Conservation (phyloP, 441 rosid species). For the Populus tomentosa region DNA sequence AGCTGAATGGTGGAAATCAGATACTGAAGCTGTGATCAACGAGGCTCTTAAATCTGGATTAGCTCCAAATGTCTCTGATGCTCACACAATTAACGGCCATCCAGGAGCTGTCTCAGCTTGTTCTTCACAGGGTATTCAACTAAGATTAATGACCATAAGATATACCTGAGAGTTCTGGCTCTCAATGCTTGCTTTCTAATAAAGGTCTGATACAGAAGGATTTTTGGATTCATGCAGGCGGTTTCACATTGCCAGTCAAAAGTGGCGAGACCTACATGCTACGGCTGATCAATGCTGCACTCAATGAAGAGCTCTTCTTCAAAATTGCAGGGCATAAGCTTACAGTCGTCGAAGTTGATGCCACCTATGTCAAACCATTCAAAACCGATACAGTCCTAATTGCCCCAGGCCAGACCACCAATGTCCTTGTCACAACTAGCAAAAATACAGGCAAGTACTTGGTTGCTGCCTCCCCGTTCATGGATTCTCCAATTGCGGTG, state of each 20-base stretch:
- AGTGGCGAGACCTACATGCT: constrained; percentile 70
- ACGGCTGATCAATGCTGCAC: constrained; percentile 84
- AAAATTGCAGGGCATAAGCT: constrained; percentile 80
- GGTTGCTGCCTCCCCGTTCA: constrained; percentile 74
- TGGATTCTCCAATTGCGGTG: constrained; percentile 68
- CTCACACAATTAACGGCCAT: constrained; percentile 85
- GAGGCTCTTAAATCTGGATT: constrained; percentile 70
- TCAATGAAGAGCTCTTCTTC: constrained; percentile 95
- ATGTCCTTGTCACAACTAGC: constrained; percentile 58
- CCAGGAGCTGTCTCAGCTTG: constrained; percentile 51
- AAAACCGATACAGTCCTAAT: constrained; percentile 53
- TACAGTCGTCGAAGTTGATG: constrained; percentile 89
- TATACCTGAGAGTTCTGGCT: background rate
- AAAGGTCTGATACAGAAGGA: background rate
- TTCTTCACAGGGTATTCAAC: constrained; percentile 51
- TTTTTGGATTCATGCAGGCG: constrained; percentile 23
- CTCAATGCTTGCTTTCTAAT: background rate
- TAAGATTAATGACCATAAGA: background rate
- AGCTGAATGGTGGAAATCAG: constrained; percentile 98
- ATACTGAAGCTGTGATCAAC: constrained; percentile 68
- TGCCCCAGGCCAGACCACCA: constrained; percentile 91
- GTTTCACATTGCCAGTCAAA: constrained; percentile 54
- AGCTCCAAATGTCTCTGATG: constrained; percentile 88
- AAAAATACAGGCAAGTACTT: constrained; percentile 53
- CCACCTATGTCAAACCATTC: constrained; percentile 80